Evolutionary conservation across 1,284 basidiomycete genomes (phyloP).

Genomic region (Cryptococcus jaspeensis): DNA sequence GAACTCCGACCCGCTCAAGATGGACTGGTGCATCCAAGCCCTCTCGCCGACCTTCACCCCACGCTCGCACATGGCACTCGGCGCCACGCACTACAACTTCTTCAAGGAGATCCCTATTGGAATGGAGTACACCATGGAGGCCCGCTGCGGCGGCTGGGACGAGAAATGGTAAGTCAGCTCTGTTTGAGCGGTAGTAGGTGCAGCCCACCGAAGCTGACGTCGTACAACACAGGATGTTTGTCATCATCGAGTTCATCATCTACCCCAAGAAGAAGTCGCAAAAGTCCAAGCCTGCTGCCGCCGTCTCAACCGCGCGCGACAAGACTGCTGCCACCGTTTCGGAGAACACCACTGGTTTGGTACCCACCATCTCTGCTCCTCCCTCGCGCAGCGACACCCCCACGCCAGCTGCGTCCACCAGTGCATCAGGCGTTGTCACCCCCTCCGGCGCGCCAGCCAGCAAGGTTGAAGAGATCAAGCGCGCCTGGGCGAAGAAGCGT

Average conservation of each 20-base stretch:
- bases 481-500: slow-evolving; percentile 14
- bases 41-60: slow-evolving; percentile 65
- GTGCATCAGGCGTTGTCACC: slow-evolving; percentile 14
- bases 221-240: slow-evolving; percentile 57
- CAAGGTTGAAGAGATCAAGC: slow-evolving; percentile 22
- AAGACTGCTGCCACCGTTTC: neutral
- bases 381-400: slow-evolving; percentile 24
- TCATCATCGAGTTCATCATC: slow-evolving; percentile 65
- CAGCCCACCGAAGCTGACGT: neutral
- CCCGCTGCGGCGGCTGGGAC: slow-evolving; percentile 71
- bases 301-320: neutral
- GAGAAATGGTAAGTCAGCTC: slow-evolving; percentile 69
- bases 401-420: slow-evolving; percentile 7
- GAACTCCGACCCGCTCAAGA: slow-evolving; percentile 58
- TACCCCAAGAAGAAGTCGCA: slow-evolving; percentile 54
- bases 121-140: slow-evolving; percentile 65
- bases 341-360: slow-evolving; percentile 1
- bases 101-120: slow-evolving; percentile 76
- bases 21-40: slow-evolving; percentile 55
- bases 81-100: slow-evolving; percentile 70
- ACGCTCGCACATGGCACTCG: slow-evolving; percentile 69
- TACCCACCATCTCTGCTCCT: slow-evolving; percentile 29
- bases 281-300: slow-evolving; percentile 4
- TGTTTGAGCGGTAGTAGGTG: too few species aligned
- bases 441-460: slow-evolving; percentile 3